Evolutionary conservation across 78 protist species (phyloP).

Genomic region (Dictyostelium brefeldianum): DNA sequence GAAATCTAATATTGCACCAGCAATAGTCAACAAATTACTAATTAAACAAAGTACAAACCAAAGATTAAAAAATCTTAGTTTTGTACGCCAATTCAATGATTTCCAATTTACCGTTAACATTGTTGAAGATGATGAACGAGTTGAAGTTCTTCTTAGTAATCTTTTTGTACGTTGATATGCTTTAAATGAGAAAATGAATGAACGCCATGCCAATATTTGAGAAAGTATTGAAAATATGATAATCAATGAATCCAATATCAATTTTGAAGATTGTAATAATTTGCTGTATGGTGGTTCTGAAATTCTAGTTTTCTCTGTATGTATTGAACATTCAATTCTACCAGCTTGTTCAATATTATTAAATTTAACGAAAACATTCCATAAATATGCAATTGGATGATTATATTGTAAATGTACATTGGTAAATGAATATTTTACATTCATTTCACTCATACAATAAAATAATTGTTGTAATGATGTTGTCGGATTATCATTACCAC

Average conservation of each 20-base stretch:
- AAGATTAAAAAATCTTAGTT: slow-evolving; percentile 80
- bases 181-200: slow-evolving; percentile 70
- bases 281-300: slow-evolving; percentile 58
- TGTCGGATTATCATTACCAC: background rate
- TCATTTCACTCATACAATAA: slow-evolving; percentile 66
- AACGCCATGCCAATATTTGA: slow-evolving; percentile 78
- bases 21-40: slow-evolving; percentile 28
- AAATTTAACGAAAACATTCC: slow-evolving; percentile 24
- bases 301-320: slow-evolving; percentile 31
- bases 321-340: slow-evolving; percentile 20
- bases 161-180: slow-evolving; percentile 73
- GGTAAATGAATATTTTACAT: slow-evolving; percentile 14
- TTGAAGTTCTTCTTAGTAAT: slow-evolving; percentile 22
- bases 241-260: slow-evolving; percentile 50
- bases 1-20: slow-evolving; percentile 63
- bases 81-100: slow-evolving; percentile 45
- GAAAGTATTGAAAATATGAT: slow-evolving; percentile 47
- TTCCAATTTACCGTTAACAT: slow-evolving; percentile 53
- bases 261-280: slow-evolving; percentile 63
- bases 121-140: background rate
- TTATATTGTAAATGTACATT: slow-evolving; percentile 72
- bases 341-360: slow-evolving; percentile 60
- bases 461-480: slow-evolving; percentile 29
- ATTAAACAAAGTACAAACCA: slow-evolving; percentile 73
- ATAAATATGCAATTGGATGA: slow-evolving; percentile 63